phyloP scores from a whole-genome alignment of 371 early-diverging fungal genomes.

The Rhizopus stolonifer region DNA sequence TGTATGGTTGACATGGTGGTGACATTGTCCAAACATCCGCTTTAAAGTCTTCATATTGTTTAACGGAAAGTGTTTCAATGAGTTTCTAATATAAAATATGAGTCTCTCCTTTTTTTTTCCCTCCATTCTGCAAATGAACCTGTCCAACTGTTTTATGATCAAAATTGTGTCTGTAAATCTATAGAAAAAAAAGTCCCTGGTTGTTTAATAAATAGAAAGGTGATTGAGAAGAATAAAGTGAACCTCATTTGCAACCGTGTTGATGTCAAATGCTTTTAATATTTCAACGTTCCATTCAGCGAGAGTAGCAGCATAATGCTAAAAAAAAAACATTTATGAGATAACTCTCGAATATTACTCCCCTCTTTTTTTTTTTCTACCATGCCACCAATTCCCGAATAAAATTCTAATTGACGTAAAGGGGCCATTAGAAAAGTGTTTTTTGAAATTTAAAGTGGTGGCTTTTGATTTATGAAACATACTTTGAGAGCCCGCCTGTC shows the following conservation, averaged over 20 bases:
- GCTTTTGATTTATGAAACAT: conserved; percentile 3
- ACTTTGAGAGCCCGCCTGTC: not conserved
- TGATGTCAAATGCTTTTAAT: conserved; percentile 78
- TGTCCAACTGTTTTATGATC: conserved; percentile 62
- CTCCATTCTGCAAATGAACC: too few relatives aligned
- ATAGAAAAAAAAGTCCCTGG: not conserved
- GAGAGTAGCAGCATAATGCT: conserved; percentile 73
- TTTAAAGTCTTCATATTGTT: conserved; percentile 59
- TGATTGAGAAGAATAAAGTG: not conserved
- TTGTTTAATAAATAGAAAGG: not conserved
- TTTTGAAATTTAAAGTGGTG: conserved; percentile 3
- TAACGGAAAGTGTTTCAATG: conserved; percentile 66
- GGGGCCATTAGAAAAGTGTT: conserved; percentile 14
- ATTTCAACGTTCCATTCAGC: conserved; percentile 62
- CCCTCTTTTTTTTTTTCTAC: conserved; percentile 29
- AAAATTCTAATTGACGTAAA: conserved; percentile 63
- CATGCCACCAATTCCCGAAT: conserved; percentile 75
- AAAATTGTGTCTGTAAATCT: conserved; percentile 75
- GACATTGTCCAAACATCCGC: conserved; percentile 86
- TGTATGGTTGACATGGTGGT: conserved; percentile 86
- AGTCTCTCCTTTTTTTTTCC: not conserved
- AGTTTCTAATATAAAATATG: conserved; percentile 41
- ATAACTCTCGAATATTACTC: too few relatives aligned
- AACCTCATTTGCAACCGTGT: conserved; percentile 76
- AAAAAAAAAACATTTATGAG: conserved; percentile 3